Percentiles rank a stretch among this genome's conserved stretches.
These are phyloP conservation scores for Turritis glabra DNA, from an alignment of 345 rosid species.

Conservation along the genomic window DNA sequence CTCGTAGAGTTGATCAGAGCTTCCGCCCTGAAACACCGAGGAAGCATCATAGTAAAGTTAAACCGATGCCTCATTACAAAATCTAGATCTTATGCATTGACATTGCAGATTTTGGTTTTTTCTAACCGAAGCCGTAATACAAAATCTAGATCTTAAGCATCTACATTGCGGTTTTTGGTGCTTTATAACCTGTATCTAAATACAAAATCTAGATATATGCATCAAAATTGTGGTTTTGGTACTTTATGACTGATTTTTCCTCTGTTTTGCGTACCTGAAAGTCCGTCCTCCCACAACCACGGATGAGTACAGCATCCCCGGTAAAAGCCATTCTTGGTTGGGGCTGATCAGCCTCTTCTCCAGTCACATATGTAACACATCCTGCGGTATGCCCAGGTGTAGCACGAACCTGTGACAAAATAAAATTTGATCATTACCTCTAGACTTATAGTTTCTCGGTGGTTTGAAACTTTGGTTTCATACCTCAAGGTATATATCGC, in stretches of 20 bases:
- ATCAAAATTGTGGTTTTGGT: background rate
- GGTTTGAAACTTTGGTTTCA: background rate
- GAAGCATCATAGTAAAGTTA: background rate
- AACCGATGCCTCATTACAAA: background rate
- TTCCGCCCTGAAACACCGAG: slow-evolving; percentile 70
- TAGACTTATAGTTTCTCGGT: background rate
- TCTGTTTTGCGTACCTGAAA: slow-evolving; percentile 64
- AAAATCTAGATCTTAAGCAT: background rate
- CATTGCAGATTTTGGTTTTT: background rate
- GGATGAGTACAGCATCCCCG: slow-evolving; percentile 81
- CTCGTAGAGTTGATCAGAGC: slow-evolving; percentile 74
- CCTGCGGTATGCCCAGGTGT: slow-evolving; percentile 96
- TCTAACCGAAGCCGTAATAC: too few species aligned
- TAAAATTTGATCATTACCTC: background rate
- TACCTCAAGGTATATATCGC: slow-evolving; percentile 78
- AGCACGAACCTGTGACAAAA: slow-evolving; percentile 61
- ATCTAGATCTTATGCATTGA: background rate
- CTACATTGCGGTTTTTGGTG: background rate
- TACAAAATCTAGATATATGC: background rate
- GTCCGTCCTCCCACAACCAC: slow-evolving; percentile 98
- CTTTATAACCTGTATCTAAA: too few species aligned
- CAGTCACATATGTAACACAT: slow-evolving; percentile 92
- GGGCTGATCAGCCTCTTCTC: slow-evolving; percentile 79
- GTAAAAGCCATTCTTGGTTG: slow-evolving; percentile 94
- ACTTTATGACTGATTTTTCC: background rate